Percentiles rank a stretch among this genome's conserved stretches.
These are phyloP conservation scores for Termitomyces sp. DNA, from an alignment of 768 basidiomycete species.

Conservation along the genomic window DNA sequence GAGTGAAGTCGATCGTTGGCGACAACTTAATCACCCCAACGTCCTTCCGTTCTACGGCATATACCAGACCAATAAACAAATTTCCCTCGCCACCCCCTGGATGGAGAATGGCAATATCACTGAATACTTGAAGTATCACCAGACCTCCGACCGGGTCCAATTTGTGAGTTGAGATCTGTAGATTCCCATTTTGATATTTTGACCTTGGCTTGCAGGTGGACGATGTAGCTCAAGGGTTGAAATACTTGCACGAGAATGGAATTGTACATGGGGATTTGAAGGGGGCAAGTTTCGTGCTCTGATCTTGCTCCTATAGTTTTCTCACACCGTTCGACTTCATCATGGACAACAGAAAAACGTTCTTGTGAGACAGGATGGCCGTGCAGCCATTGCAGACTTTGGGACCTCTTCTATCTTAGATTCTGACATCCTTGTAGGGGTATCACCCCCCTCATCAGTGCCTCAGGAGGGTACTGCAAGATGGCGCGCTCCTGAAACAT, in stretches of 20 bases:
- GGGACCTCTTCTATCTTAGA: background rate
- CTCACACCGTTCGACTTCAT: background rate
- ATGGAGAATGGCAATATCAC: conserved; percentile 2
- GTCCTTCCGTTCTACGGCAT: conserved; percentile 8
- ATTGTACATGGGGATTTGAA: background rate
- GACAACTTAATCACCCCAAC: conserved; percentile 1
- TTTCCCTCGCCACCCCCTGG: background rate
- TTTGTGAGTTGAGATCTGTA: background rate
- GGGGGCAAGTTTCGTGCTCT: background rate
- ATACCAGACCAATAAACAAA: background rate
- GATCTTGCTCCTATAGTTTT: background rate
- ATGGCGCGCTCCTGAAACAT: conserved; percentile 5
- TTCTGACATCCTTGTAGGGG: background rate
- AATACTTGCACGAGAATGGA: conserved; percentile 1
- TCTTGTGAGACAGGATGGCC: background rate
- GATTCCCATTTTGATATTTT: background rate
- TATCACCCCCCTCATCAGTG: background rate
- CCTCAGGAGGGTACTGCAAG: conserved; percentile 1
- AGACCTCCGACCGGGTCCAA: background rate
- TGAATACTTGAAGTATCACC: background rate
- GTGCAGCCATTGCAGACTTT: background rate
- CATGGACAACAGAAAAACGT: background rate
- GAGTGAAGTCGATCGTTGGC: background rate
- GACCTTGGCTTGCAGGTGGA: background rate
- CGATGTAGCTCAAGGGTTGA: background rate